Evolutionary conservation across 805 yeast genomes (phyloP).

Genomic region (Ogataea zsoltii): DNA sequence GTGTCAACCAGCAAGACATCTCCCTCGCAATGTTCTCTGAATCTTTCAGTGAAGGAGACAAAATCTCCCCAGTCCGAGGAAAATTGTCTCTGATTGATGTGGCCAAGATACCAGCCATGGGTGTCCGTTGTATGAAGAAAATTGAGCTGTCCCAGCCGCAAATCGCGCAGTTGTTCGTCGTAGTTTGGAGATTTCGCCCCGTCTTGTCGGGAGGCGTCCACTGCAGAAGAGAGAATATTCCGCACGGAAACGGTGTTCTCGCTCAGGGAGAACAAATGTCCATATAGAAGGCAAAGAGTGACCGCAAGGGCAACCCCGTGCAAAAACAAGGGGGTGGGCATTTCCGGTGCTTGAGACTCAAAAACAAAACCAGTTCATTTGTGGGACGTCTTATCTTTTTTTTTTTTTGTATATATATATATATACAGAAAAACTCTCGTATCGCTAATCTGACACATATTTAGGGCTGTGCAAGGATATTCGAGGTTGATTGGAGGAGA

Average conservation of each 20-base stretch:
- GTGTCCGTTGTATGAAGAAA: constrained; percentile 95
- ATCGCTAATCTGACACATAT: too few relatives aligned
- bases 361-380: too few relatives aligned
- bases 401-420: too few relatives aligned
- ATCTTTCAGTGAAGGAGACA: constrained; percentile 59
- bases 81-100: constrained; percentile 71
- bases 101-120: constrained; percentile 96
- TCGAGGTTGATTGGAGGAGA: too few relatives aligned
- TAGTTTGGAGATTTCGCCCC: constrained; percentile 36
- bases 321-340: not conserved
- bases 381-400: too few relatives aligned
- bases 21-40: constrained; percentile 43
- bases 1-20: constrained; percentile 81
- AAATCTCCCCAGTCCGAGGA: constrained; percentile 94
- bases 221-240: too few relatives aligned
- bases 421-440: too few relatives aligned
- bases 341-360: too few relatives aligned
- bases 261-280: too few relatives aligned
- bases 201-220: not conserved
- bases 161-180: constrained; percentile 46
- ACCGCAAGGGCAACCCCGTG: not conserved
- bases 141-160: constrained; percentile 72
- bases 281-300: too few relatives aligned
- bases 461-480: too few relatives aligned
- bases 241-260: too few relatives aligned